These are phyloP conservation scores for Phytomonas sp. DNA, from an alignment of 208 protist species.

Conservation along the genomic window DNA sequence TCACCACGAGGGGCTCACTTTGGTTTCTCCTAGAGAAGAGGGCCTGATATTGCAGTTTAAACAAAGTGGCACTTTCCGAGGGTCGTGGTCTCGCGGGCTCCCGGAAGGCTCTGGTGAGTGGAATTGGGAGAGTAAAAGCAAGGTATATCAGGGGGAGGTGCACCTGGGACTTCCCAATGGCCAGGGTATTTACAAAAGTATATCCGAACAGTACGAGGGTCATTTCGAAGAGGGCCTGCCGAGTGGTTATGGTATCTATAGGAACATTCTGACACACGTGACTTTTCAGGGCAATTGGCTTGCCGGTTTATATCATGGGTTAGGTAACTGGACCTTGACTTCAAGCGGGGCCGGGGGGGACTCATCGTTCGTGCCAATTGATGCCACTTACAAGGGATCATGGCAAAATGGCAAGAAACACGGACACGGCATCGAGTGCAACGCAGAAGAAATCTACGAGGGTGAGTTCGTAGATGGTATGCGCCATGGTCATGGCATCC, in stretches of 20 bases:
- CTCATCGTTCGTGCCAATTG: neutral
- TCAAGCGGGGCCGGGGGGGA: neutral
- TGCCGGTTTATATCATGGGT: slow-evolving; percentile 42
- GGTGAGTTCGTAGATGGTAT: slow-evolving; percentile 45
- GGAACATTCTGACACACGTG: slow-evolving; percentile 20
- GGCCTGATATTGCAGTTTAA: slow-evolving; percentile 20
- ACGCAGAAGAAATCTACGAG: slow-evolving; percentile 27
- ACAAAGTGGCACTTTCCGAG: slow-evolving; percentile 53
- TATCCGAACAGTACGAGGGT: slow-evolving; percentile 48
- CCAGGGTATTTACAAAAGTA: slow-evolving; percentile 25
- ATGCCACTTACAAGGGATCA: slow-evolving; percentile 36
- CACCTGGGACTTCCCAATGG: slow-evolving; percentile 34
- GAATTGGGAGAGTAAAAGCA: slow-evolving; percentile 48
- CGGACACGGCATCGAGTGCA: slow-evolving; percentile 31
- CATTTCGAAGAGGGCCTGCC: slow-evolving; percentile 36
- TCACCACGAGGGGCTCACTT: neutral
- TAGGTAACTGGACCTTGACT: slow-evolving; percentile 27
- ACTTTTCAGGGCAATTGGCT: slow-evolving; percentile 58
- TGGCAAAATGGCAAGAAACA: slow-evolving; percentile 44
- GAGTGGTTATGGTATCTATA: slow-evolving; percentile 30
- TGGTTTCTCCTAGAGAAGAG: slow-evolving; percentile 1
- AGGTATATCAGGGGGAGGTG: slow-evolving; percentile 49
- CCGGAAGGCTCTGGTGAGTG: slow-evolving; percentile 59
- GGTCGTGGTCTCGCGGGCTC: slow-evolving; percentile 44
- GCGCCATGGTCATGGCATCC: slow-evolving; percentile 44